phyloP scores from a whole-genome alignment of 163 green algal genomes.

The Chlamydomonas reinhardtii region DNA sequence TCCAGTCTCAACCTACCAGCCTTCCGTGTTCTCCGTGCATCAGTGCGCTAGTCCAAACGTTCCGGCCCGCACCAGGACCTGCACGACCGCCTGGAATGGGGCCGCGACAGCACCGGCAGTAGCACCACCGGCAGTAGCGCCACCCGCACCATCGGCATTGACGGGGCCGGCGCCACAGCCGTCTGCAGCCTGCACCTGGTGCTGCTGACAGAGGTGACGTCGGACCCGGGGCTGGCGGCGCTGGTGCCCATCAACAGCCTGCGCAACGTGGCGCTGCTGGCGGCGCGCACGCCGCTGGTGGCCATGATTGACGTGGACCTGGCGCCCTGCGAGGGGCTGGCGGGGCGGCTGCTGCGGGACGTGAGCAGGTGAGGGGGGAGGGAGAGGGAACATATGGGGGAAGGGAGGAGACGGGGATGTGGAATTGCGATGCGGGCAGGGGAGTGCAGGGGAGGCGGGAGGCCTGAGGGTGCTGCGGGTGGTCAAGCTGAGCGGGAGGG shows the following conservation, averaged over 20 bases:
- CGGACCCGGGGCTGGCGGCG: slow-evolving; percentile 10
- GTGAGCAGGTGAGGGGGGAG: not conserved
- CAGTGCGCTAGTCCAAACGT: too few relatives aligned
- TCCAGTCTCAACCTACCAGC: too few relatives aligned
- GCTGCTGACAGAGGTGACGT: slow-evolving; percentile 11
- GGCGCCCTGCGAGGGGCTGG: not conserved
- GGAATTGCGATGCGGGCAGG: too few relatives aligned
- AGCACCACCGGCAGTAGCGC: not conserved
- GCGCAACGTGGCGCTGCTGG: slow-evolving; percentile 44
- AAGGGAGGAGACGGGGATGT: not conserved
- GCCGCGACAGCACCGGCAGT: too few relatives aligned
- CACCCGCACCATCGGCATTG: not conserved
- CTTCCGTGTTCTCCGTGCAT: too few relatives aligned
- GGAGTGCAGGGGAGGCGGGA: too few relatives aligned
- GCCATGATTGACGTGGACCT: slow-evolving; percentile 2
- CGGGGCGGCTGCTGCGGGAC: too few relatives aligned
- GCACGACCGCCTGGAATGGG: not conserved
- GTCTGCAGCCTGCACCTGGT: slow-evolving; percentile 20
- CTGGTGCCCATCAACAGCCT: slow-evolving; percentile 59
- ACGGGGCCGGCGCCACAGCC: not conserved
- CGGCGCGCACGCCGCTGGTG: not conserved
- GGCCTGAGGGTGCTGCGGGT: too few relatives aligned
- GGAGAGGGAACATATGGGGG: not conserved
- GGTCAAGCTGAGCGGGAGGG: too few relatives aligned
- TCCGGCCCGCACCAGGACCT: not conserved